Evolutionary conservation across 352 stramenopile species (phyloP), one percentile per base, ranked within the genome.

Genomic region (Phytophthora podocarpi): DNA sequence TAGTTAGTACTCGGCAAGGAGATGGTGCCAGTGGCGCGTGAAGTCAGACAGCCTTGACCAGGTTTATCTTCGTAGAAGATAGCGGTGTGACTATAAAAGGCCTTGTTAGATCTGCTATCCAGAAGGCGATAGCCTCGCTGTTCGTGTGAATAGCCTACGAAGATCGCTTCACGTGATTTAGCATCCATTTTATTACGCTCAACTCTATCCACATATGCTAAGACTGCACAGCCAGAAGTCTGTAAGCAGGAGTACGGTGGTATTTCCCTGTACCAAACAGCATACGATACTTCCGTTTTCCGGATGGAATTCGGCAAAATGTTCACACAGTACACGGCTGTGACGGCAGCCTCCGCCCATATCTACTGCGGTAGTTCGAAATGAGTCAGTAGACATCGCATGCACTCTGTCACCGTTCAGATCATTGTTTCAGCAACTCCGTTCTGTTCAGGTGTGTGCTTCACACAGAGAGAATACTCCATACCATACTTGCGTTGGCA

Each of bases 381-480:
- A 34, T 74, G 59, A 7, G 36, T 40, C 4, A 71, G 24, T 27
- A 71, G 42, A 12, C 52, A 62, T 11, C 57, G 21, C 13, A 64
- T 46, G 41, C 55, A 49, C 28, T 70, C 66, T 0, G 51, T 70
- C 0, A 64, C 8, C 0, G 66, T 67, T 2, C 50, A 53, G 3
- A 65, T 54, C 16, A 58, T 45, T 3, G 46, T 53, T 23, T 71
- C 60, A 1, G 57, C 55, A 31, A 64, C n/a, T 18, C 40, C 52
- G 39, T 70, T 70, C 40, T 70, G 61, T 10, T 65, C 54, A 0
- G 54, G 54, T 12, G 47, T 66, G 13, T 71, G 53, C 49, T 71
- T 71, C 10, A 62, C 49, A 16, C 37, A 64, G 4, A 37, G 30
- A 10, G 26, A 31, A 26, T 42, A 70, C 27, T 62, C 54, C 54